These are phyloP conservation scores for Chrysosporium keratinophilum DNA, from an alignment of 2,329 filamentous ascomycete species.

Conservation along the genomic window DNA sequence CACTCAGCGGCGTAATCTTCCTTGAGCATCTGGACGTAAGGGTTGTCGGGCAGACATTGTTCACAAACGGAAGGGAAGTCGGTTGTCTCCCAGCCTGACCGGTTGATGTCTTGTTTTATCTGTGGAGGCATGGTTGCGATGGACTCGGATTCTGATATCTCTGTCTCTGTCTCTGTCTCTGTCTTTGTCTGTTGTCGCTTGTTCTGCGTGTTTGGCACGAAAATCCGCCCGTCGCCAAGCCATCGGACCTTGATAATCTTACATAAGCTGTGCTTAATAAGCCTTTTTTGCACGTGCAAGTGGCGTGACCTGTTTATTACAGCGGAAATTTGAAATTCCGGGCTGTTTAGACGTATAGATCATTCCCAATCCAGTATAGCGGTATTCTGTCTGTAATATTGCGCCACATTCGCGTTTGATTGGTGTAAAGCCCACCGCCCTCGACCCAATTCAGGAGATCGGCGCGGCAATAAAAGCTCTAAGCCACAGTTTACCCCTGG, in stretches of 20 bases:
- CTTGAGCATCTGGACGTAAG: conserved; percentile 98
- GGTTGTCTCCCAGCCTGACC: conserved; percentile 83
- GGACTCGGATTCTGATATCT: not conserved
- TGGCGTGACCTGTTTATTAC: not conserved
- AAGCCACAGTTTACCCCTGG: conserved; percentile 9
- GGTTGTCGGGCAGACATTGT: conserved; percentile 88
- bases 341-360: not conserved
- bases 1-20: conserved; percentile 86
- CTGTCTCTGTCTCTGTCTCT: too few species aligned
- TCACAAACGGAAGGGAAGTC: conserved; percentile 53
- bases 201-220: not conserved
- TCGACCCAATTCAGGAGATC: too few species aligned
- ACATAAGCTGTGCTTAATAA: not conserved
- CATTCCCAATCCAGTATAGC: not conserved
- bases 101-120: conserved; percentile 92
- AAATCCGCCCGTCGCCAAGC: not conserved
- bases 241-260: not conserved
- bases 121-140: conserved; percentile 56
- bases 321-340: conserved; percentile 7
- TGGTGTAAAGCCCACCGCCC: not conserved
- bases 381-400: not conserved
- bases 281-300: not conserved
- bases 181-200: not conserved
- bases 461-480: not conserved
- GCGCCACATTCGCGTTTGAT: not conserved